Evolutionary conservation across 78 protist genomes (phyloP).

Genomic region (Dictyostelium brefeldianum): DNA sequence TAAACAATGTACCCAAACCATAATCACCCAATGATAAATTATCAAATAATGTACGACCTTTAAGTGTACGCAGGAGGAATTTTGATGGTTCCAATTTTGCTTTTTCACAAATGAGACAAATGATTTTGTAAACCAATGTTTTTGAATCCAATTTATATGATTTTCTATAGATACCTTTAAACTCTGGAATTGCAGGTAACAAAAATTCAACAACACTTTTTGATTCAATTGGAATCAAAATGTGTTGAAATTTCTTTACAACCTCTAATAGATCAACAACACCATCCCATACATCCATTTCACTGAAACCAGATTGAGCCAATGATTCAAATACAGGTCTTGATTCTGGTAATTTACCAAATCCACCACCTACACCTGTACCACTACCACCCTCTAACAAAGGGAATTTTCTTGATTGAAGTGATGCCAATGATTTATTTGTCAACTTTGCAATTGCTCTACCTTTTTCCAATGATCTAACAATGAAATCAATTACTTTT

Average conservation of each 20-base stretch:
- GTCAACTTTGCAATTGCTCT: conserved; percentile 40
- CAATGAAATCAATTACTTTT: conserved; percentile 30
- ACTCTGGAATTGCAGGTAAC: conserved; percentile 21
- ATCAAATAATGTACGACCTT: conserved; percentile 64
- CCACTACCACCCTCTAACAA: conserved; percentile 11
- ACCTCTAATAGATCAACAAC: conserved; percentile 64
- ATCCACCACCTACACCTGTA: not conserved
- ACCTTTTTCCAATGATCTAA: conserved; percentile 35
- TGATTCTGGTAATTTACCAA: conserved; percentile 61
- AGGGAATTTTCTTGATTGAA: conserved; percentile 33
- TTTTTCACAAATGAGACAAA: conserved; percentile 67
- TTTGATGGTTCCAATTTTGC: conserved; percentile 29
- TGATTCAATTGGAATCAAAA: conserved; percentile 42
- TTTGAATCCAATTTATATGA: conserved; percentile 60
- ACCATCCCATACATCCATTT: conserved; percentile 76
- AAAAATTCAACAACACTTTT: conserved; percentile 61
- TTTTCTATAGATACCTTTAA: conserved; percentile 73
- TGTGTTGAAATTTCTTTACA: conserved; percentile 20
- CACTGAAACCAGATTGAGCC: conserved; percentile 52
- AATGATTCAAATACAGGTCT: conserved; percentile 62
- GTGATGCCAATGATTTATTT: conserved; percentile 20
- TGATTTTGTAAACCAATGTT: conserved; percentile 56
- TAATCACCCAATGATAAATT: conserved; percentile 18
- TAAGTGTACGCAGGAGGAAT: conserved; percentile 48
- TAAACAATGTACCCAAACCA: conserved; percentile 60